Evolutionary conservation across 2,329 filamentous ascomycete genomes (phyloP).

Genomic region (Talaromyces sp.): DNA sequence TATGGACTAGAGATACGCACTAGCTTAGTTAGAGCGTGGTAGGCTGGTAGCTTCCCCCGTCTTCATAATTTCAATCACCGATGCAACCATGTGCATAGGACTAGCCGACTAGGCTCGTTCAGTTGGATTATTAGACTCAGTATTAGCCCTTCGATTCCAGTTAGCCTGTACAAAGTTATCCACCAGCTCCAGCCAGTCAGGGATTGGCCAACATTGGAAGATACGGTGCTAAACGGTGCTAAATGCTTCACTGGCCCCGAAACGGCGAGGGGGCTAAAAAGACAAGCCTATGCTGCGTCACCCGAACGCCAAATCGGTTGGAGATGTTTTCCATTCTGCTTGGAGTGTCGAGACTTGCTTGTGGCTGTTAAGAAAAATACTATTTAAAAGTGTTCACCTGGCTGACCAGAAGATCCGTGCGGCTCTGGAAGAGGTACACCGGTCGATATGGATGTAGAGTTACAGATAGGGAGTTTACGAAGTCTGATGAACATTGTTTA

Average conservation of each 20-base stretch:
- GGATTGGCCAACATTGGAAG: not conserved
- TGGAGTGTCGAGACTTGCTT: not conserved
- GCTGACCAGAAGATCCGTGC: not conserved
- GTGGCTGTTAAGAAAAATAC: not conserved
- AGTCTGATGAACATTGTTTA: not conserved
- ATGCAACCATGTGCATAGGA: constrained; percentile 1
- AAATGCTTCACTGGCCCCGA: constrained; percentile 14
- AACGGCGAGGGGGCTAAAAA: constrained; percentile 11
- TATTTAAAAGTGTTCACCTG: not conserved
- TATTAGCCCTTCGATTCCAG: not conserved
- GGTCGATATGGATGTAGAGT: not conserved
- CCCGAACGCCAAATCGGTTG: not conserved
- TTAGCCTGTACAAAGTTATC: not conserved
- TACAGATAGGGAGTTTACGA: not conserved
- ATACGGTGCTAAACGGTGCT: constrained; percentile 7
- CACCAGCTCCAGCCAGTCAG: not conserved
- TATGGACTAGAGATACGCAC: constrained; percentile 6
- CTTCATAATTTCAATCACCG: constrained; percentile 3
- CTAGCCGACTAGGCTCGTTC: not conserved
- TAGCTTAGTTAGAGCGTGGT: not conserved
- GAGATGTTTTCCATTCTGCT: not conserved
- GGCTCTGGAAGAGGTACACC: not conserved
- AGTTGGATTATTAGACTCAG: constrained; percentile 6
- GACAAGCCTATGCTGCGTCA: not conserved
- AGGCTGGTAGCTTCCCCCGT: not conserved